Base-by-base conservation (phyloP, 2,329 filamentous ascomycete species). In the Atkinsonella hypoxylon region DNA sequence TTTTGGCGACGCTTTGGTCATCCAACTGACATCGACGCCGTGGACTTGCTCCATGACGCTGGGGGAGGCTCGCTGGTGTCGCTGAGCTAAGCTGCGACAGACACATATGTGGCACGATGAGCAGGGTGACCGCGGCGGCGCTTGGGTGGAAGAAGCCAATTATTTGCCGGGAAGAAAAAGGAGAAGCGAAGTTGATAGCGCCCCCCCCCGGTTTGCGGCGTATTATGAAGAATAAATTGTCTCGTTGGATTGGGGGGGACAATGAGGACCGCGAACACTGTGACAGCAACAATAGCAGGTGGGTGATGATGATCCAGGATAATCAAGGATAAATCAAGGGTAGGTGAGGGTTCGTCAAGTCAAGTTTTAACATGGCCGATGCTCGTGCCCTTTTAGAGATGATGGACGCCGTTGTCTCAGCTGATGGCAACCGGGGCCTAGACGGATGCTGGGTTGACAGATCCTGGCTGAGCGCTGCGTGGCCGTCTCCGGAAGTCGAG, bases 11-110 rank as follows among this genome's bases (percentile, higher is more conserved):
- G 87, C 85, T 69, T 93, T 86, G 59, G 77, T 77, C 74, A 94
- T 85, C 89, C 89, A 95, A 68, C 85, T 89, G 63, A 94, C 88
- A 69, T 95, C 89, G 62, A 94, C 79, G 58, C 84, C 83, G 66
- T 89, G 82, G 57, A 87, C 79, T 59, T 85, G 83, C 69, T 91
- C 87, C 87, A 91, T 91, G 54, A 58, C 72, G 63, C 47, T 46
- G 17, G 50, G n/a, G 49, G 34, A 47, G 42, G 22, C 42, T 18
- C 26, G 45, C 41, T 53, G 48, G 36, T 20, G 26, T 47, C 34
- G 48, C 26, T 42, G 40, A 34, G 36, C 22, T 38, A 51, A 36
- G 17, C 9, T 12, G 6, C 30, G 34, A 39, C 15, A 32, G 31
- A 26, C 20, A 49, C 46, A 53, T 51, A 46, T 31, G 45, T 41